phyloP scores from a whole-genome alignment of 495 filamentous ascomycete genomes.

The Elaphomyces granulatus region DNA sequence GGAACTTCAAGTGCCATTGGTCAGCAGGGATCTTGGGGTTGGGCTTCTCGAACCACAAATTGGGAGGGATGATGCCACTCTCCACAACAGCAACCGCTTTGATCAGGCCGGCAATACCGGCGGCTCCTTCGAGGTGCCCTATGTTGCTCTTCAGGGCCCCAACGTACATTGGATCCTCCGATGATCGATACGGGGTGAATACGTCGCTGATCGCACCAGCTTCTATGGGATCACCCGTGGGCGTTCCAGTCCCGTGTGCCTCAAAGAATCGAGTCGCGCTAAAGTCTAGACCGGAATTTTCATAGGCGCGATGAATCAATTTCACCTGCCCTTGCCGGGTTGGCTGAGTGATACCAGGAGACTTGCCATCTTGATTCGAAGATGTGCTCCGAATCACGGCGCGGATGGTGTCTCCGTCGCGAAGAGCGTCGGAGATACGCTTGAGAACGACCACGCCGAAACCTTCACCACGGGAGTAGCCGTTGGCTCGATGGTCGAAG shows the following conservation, averaged over 20 bases:
- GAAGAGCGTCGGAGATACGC: slow-evolving; percentile 22
- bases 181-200: too few species aligned
- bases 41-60: slow-evolving; percentile 15
- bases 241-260: slow-evolving; percentile 22
- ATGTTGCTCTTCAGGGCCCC: slow-evolving; percentile 31
- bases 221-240: slow-evolving; percentile 4
- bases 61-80: slow-evolving; percentile 21
- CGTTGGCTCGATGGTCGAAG: slow-evolving; percentile 26
- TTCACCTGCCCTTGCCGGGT: slow-evolving; percentile 9
- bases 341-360: slow-evolving; percentile 19
- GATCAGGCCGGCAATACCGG: slow-evolving; percentile 26
- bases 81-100: slow-evolving; percentile 24
- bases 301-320: slow-evolving; percentile 9
- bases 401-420: slow-evolving; percentile 23
- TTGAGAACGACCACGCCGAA: slow-evolving; percentile 27
- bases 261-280: slow-evolving; percentile 21
- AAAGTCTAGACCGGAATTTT: slow-evolving; percentile 6
- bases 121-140: slow-evolving; percentile 31
- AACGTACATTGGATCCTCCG: slow-evolving; percentile 14
- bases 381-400: slow-evolving; percentile 29
- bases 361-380: slow-evolving; percentile 18
- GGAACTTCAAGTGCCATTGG: slow-evolving; percentile 8
- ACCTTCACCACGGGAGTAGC: slow-evolving; percentile 33
- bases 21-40: slow-evolving; percentile 19
- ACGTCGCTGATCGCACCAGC: too few species aligned